A percentile compares a stretch with the other conserved stretches of the same genome.
phyloP scores from a whole-genome alignment of 2,329 filamentous ascomycete species.

The Sarocladium strictum region DNA sequence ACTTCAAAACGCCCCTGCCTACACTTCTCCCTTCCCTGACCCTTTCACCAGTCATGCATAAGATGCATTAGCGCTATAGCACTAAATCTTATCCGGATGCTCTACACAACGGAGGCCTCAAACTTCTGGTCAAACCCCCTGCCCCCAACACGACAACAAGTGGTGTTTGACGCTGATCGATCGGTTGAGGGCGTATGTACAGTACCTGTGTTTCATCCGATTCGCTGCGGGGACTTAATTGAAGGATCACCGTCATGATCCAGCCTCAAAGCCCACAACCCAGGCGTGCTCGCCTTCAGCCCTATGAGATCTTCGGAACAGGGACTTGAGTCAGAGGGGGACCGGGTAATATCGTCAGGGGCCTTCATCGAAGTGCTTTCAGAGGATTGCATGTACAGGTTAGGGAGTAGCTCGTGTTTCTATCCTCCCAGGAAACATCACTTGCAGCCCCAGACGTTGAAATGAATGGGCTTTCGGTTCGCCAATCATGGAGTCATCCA shows the following conservation, averaged over 20 bases:
- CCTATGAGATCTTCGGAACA: background rate
- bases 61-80: background rate
- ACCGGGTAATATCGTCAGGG: background rate
- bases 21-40: background rate
- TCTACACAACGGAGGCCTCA: background rate
- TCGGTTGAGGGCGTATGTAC: background rate
- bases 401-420: background rate
- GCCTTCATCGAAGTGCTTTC: background rate
- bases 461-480: background rate
- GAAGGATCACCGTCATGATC: background rate
- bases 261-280: background rate
- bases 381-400: background rate
- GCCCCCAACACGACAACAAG: background rate
- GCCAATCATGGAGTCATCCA: background rate
- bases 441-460: background rate
- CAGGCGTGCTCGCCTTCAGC: background rate
- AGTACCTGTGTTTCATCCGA: background rate
- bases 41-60: background rate
- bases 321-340: background rate
- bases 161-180: background rate
- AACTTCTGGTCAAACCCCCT: background rate
- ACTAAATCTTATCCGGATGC: background rate
- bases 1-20: too few relatives aligned
- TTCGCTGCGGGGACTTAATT: background rate
- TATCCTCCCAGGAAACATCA: too few relatives aligned